A percentile compares a stretch with the other conserved stretches of the same genome.
Conservation (phyloP, 352 stramenopile genomes). For the Phytophthora rubi region DNA sequence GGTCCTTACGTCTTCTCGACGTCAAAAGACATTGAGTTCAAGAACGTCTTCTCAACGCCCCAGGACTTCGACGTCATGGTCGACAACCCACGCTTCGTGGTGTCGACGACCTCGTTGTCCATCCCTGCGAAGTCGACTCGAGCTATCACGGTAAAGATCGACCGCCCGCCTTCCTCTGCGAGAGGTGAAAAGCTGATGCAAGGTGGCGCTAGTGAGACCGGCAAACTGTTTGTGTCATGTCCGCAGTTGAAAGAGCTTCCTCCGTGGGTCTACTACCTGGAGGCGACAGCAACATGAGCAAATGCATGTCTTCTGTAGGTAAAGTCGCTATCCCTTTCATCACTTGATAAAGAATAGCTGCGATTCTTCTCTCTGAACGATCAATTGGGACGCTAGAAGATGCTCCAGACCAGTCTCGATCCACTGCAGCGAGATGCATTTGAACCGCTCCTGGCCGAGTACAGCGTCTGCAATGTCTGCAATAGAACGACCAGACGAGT, state of each 20-base stretch:
- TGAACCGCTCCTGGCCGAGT: constrained; percentile 54
- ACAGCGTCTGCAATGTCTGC: constrained; percentile 58
- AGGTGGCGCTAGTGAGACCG: constrained; percentile 37
- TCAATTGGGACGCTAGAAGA: constrained; percentile 34
- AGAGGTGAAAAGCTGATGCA: constrained; percentile 23
- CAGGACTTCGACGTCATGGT: constrained; percentile 82
- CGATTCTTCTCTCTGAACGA: constrained; percentile 44
- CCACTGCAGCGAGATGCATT: constrained; percentile 57
- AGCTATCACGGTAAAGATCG: constrained; percentile 65
- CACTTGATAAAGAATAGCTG: constrained; percentile 46
- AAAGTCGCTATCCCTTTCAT: constrained; percentile 3
- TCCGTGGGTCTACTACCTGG: constrained; percentile 90
- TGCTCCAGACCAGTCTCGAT: constrained; percentile 49
- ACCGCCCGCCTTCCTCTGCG: constrained; percentile 23
- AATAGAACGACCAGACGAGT: constrained; percentile 38
- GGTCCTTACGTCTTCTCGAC: constrained; percentile 80
- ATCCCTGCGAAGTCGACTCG: constrained; percentile 77
- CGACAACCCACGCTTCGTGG: constrained; percentile 77
- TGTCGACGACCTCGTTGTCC: constrained; percentile 60
- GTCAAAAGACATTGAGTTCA: constrained; percentile 85
- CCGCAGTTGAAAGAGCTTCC: constrained; percentile 68
- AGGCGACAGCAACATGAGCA: constrained; percentile 29
- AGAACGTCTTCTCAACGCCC: constrained; percentile 87
- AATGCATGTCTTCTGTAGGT: not conserved
- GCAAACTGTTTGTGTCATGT: constrained; percentile 88